Conservation (phyloP, 345 rosid genomes). For the Diplotaxis tenuifolia region DNA sequence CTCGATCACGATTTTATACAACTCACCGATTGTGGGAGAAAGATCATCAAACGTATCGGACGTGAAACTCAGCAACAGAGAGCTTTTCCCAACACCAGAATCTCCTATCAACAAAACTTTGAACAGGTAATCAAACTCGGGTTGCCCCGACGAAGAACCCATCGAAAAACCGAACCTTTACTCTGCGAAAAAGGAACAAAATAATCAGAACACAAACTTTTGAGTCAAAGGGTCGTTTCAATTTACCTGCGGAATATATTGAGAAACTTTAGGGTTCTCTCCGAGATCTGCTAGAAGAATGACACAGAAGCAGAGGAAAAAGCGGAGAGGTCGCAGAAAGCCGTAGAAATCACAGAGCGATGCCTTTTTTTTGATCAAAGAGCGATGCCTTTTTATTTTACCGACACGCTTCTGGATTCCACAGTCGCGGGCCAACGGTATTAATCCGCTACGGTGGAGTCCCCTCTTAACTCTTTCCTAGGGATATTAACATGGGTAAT, state of each 20-base stretch:
- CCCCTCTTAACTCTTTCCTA: too few species aligned
- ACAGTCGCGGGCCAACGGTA: too few species aligned
- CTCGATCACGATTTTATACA: neutral
- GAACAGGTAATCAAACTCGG: constrained; percentile 72
- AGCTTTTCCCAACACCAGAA: constrained; percentile 85
- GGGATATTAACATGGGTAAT: too few species aligned
- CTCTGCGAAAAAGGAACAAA: neutral
- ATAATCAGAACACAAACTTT: neutral
- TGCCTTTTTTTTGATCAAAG: too few species aligned
- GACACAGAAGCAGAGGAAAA: constrained; percentile 13
- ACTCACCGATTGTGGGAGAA: constrained; percentile 67
- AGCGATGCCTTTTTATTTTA: neutral
- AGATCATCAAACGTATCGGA: constrained; percentile 69
- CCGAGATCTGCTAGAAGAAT: constrained; percentile 29
- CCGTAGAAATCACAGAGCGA: too few species aligned
- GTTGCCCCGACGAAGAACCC: constrained; percentile 61
- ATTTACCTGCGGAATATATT: neutral
- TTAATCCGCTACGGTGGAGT: too few species aligned
- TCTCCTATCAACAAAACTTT: constrained; percentile 72
- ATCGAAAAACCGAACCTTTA: constrained; percentile 20
- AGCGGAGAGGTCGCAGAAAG: constrained; percentile 10
- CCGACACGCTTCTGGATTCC: too few species aligned
- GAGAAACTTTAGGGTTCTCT: neutral
- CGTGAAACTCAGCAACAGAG: constrained; percentile 70
- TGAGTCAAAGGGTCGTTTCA: neutral